Base-by-base conservation (phyloP, 2,329 filamentous ascomycete species). In the Aplosporella prunicola region DNA sequence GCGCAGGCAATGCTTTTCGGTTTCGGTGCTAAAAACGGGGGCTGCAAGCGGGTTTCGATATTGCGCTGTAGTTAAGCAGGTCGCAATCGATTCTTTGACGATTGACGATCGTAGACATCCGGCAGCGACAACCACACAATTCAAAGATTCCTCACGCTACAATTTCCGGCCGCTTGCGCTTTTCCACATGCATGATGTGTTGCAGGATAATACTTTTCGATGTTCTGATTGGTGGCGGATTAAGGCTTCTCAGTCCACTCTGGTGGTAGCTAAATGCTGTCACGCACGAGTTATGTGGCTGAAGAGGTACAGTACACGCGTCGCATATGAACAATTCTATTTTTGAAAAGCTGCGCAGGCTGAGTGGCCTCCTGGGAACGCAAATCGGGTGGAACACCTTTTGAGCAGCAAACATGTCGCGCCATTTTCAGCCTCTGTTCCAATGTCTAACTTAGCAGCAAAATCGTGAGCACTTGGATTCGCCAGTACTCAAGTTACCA, bases 381-480 rank as follows among this genome's bases (percentile, higher is more conserved):
- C 76, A 79, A 75, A 79, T 79, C 74, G 72, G 74, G 73, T 63
- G 66, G 63, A 58, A 78, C 73, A 78, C 14, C 28, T 39, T 39
- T 11, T 7, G 10, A 26, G 29, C 29, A 39, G 28, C 28, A 16
- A n/a, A n/a, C n/a, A n/a, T n/a, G n/a, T n/a, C n/a, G n/a, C n/a
- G n/a, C n/a, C n/a, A n/a, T n/a, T n/a, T n/a, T n/a, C n/a, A n/a
- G n/a, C n/a, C n/a, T n/a, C n/a, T n/a, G n/a, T n/a, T n/a, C n/a
- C n/a, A n/a, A n/a, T n/a, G n/a, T n/a, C n/a, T n/a, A n/a, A n/a
- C n/a, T n/a, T n/a, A n/a, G n/a, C n/a, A n/a, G n/a, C n/a, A n/a
- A n/a, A n/a, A n/a, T n/a, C n/a, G n/a, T n/a, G n/a, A n/a, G n/a
- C n/a, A n/a, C n/a, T n/a, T n/a, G n/a, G n/a, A n/a, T n/a, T n/a